Conservation (phyloP, 495 filamentous ascomycete species). For the Lophium mytilinum region DNA sequence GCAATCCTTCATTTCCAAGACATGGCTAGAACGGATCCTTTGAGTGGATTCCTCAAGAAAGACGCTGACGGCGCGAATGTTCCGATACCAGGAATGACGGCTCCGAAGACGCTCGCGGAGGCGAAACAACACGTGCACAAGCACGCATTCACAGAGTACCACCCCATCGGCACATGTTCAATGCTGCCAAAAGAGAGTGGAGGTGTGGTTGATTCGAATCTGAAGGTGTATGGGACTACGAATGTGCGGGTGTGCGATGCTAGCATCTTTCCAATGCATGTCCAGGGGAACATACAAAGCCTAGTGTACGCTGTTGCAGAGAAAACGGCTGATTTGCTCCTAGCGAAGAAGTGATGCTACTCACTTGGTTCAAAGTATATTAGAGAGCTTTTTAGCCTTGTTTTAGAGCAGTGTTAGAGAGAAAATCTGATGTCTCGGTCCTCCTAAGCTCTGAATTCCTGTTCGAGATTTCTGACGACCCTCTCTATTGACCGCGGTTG, state of each 20-base stretch:
- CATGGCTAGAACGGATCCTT: slow-evolving; percentile 5
- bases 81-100: slow-evolving; percentile 1
- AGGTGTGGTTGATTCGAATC: slow-evolving; percentile 17
- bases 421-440: no score
- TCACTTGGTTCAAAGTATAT: no score
- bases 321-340: slow-evolving; percentile 21
- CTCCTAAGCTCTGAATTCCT: no score
- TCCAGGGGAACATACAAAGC: slow-evolving; percentile 13
- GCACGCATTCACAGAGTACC: slow-evolving; percentile 21
- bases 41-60: slow-evolving; percentile 6
- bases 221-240: slow-evolving; percentile 23
- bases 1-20: slow-evolving; percentile 6
- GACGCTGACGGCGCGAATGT: slow-evolving; percentile 4
- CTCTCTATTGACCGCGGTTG: no score
- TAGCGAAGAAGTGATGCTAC: no score
- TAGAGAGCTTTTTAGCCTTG: no score
- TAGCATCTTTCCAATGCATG: slow-evolving; percentile 16
- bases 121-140: slow-evolving; percentile 5
- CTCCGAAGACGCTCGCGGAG: slow-evolving; percentile 17
- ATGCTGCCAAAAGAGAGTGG: slow-evolving; percentile 18
- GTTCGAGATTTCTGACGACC: no score
- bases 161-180: slow-evolving; percentile 19
- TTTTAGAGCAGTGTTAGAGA: no score
- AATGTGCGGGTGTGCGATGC: slow-evolving; percentile 22
- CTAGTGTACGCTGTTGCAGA: slow-evolving; percentile 22